Percentiles rank a stretch among this genome's conserved stretches.
Evolutionary conservation across 768 basidiomycete genomes (phyloP).

Genomic region (Rhodotorula graminis): DNA sequence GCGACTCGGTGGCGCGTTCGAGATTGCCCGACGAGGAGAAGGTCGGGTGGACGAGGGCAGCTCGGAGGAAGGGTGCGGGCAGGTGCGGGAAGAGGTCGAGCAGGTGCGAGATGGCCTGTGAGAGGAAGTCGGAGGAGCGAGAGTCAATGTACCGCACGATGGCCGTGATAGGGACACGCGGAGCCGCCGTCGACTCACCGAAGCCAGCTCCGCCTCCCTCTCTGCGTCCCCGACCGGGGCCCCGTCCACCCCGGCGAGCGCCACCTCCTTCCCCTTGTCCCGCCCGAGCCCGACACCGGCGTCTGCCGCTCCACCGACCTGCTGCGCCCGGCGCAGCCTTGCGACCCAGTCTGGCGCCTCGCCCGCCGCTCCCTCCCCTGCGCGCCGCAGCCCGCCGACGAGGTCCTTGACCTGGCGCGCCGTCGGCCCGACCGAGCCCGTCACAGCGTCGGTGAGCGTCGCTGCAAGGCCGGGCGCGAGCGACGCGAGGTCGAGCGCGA

Average conservation of each 20-base stretch:
- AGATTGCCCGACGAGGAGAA: constrained; percentile 48
- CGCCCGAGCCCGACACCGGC: neutral
- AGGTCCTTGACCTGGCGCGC: constrained; percentile 22
- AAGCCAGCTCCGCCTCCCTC: constrained; percentile 7
- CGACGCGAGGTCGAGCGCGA: neutral
- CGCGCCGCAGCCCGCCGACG: constrained; percentile 9
- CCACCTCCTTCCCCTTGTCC: neutral
- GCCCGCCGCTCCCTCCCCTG: neutral
- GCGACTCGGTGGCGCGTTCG: constrained; percentile 57
- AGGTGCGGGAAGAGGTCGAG: constrained; percentile 70
- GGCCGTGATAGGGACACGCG: too few species aligned
- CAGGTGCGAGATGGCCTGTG: constrained; percentile 56
- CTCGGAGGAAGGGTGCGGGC: constrained; percentile 55
- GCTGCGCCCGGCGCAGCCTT: neutral
- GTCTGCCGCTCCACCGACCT: constrained; percentile 11
- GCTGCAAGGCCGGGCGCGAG: neutral
- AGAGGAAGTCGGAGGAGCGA: neutral
- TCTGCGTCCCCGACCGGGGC: neutral
- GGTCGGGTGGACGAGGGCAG: constrained; percentile 6
- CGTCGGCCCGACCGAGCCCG: constrained; percentile 5
- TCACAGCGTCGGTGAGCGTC: neutral
- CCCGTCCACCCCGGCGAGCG: neutral
- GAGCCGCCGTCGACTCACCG: neutral
- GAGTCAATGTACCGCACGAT: too few species aligned
- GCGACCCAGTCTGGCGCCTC: neutral